Base-by-base conservation (phyloP, 495 filamentous ascomycete species). In the Geopyxis carbonaria region DNA sequence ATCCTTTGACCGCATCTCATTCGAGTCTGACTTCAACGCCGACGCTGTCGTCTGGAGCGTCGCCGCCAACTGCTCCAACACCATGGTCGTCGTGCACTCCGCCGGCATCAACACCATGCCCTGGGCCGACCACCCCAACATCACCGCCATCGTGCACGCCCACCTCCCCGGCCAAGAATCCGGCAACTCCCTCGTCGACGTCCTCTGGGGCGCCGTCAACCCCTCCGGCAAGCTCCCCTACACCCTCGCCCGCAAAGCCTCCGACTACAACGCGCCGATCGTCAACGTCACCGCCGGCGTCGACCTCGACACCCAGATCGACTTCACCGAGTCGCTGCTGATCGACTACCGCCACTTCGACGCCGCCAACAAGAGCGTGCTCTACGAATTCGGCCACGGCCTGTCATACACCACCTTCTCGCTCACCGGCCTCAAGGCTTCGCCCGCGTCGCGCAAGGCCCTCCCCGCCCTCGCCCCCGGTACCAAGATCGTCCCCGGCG, bases 361-460 rank as follows among this genome's bases (percentile, higher is more conserved):
- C 45, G 62, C 61, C 25, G 51, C 67, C 36, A 72, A 76, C 43
- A 68, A 79, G 45, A 64, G 59, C 1, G 75, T 76, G 0, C 63
- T 72, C 4, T 83, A 69, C 44, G 73, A 76, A 45, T 84, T 83
- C 45, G 80, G 78, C 10, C 80, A 70, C 38, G 79, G 79, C 1
- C 59, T 82, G 1, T 72, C 69, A 13, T 82, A 80, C 54, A 78
- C 75, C 4, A 73, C 65, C 2, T 82, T 79, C 55, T 20, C 42
- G 2, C 29, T 42, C 10, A 42, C 37, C 48, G 23, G 15, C 5
- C 48, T 66, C 10, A 57, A 65, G 13, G 47, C 68, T 0, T 49
- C 56, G n/a, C 64, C 57, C 1, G 62, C 57, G 3, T 69, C 76
- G 0, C 76, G 78, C 32, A 76, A 78, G 27, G 66, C 56, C 22